Evolutionary conservation across 768 basidiomycete genomes (phyloP).

Genomic region (Kwoniella heveanensis): DNA sequence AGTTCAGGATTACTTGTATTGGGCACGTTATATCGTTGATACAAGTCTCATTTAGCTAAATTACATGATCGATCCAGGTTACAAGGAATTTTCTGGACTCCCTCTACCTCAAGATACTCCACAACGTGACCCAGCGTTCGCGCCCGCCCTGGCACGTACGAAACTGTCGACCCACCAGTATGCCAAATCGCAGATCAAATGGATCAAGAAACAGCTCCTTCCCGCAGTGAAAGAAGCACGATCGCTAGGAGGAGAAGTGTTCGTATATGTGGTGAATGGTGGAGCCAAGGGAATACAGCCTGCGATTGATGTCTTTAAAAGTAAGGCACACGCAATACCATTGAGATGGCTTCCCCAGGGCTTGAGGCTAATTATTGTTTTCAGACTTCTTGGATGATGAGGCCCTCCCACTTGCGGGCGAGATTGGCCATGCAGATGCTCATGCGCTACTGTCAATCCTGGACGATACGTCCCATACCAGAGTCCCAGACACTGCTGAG

Average conservation of each 20-base stretch:
- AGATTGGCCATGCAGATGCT: conserved; percentile 37
- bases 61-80: conserved; percentile 71
- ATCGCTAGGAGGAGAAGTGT: conserved; percentile 46
- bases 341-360: not conserved
- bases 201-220: conserved; percentile 87
- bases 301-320: conserved; percentile 63
- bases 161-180: conserved; percentile 87
- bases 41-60: no score
- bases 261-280: conserved; percentile 51
- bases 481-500: conserved; percentile 44
- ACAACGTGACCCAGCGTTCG: conserved; percentile 57
- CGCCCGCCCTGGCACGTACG: conserved; percentile 71
- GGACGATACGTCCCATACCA: not conserved
- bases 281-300: conserved; percentile 66
- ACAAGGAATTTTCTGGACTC: conserved; percentile 82
- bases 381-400: conserved; percentile 54
- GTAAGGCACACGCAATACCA: conserved; percentile 11
- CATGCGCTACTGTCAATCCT: conserved; percentile 26
- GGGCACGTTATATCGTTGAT: not conserved
- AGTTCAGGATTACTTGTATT: not conserved
- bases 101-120: conserved; percentile 52
- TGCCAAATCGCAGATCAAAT: conserved; percentile 84
- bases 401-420: conserved; percentile 63
- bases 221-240: conserved; percentile 68
- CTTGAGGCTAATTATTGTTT: no score